A percentile compares a stretch with the other conserved stretches of the same genome.
These are phyloP conservation scores for Apiotrichum veenhuisii DNA, from an alignment of 1,284 basidiomycete genomes.

Conservation along the genomic window DNA sequence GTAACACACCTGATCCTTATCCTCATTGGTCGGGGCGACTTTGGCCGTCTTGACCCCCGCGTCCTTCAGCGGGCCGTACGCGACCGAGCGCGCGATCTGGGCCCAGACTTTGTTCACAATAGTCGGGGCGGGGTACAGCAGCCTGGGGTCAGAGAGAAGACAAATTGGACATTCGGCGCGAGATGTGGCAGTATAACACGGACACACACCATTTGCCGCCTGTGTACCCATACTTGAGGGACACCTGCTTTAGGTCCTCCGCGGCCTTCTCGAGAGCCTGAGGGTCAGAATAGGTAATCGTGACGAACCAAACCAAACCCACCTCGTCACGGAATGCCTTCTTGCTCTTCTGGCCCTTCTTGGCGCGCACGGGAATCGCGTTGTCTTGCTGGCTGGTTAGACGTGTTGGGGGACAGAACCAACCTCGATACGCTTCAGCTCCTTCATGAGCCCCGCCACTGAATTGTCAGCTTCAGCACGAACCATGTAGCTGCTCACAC, in stretches of 20 bases:
- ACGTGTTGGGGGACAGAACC: background rate
- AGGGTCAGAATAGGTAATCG: background rate
- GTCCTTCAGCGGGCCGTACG: slow-evolving; percentile 29
- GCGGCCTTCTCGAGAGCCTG: slow-evolving; percentile 21
- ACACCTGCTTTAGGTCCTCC: slow-evolving; percentile 23
- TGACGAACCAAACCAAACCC: too few relatives aligned
- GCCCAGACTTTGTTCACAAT: slow-evolving; percentile 31
- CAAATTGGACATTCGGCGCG: too few relatives aligned
- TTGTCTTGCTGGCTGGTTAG: slow-evolving; percentile 18
- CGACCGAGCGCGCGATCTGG: slow-evolving; percentile 29
- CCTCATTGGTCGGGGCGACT: slow-evolving; percentile 19
- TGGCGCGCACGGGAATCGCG: slow-evolving; percentile 27
- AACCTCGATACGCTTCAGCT: slow-evolving; percentile 25
- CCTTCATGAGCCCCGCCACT: slow-evolving; percentile 22
- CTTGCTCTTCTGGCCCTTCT: slow-evolving; percentile 33
- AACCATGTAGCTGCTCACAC: slow-evolving; percentile 19
- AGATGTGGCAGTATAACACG: too few relatives aligned
- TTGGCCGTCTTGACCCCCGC: slow-evolving; percentile 29
- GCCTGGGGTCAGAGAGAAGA: slow-evolving; percentile 15
- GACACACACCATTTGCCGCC: slow-evolving; percentile 35
- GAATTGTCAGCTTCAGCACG: slow-evolving; percentile 5
- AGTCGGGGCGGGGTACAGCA: slow-evolving; percentile 24
- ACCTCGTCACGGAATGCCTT: slow-evolving; percentile 31
- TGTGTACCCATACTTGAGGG: slow-evolving; percentile 19
- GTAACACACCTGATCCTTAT: background rate